Conservation (phyloP, 805 yeast species). For the Tetrapisispora fleetii region DNA sequence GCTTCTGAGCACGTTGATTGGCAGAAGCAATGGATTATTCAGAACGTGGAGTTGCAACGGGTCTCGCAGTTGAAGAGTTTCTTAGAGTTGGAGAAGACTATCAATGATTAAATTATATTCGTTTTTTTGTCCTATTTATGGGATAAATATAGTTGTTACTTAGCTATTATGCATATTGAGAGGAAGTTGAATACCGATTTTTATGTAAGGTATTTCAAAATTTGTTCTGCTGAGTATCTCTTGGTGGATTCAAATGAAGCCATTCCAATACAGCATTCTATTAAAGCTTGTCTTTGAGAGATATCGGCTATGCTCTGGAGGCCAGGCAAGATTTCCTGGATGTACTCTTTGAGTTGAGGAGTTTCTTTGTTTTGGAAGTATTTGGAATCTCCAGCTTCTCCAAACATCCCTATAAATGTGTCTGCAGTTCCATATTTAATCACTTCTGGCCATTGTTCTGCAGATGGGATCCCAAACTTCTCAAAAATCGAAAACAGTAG, state of each 20-base stretch:
- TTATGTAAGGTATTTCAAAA: not conserved
- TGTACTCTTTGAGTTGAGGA: slow-evolving; percentile 6
- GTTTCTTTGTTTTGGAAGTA: slow-evolving; percentile 11
- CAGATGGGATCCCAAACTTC: slow-evolving; percentile 53
- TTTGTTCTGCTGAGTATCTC: slow-evolving; percentile 19
- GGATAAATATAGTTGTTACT: not conserved
- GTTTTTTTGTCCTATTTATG: not conserved
- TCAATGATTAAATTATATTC: not conserved
- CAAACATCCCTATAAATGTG: slow-evolving; percentile 29
- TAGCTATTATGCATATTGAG: not conserved
- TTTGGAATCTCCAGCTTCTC: slow-evolving; percentile 19
- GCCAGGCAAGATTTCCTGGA: slow-evolving; percentile 16
- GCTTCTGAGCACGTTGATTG: slow-evolving; percentile 8
- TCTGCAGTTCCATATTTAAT: slow-evolving; percentile 21
- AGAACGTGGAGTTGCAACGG: slow-evolving; percentile 13
- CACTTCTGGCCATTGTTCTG: slow-evolving; percentile 34
- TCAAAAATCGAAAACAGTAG: slow-evolving; percentile 47
- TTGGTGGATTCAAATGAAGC: slow-evolving; percentile 37
- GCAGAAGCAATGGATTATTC: slow-evolving; percentile 14
- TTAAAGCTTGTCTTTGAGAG: slow-evolving; percentile 5
- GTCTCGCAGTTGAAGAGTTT: slow-evolving; percentile 14
- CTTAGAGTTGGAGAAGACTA: slow-evolving; percentile 15
- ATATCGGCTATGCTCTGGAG: slow-evolving; percentile 9
- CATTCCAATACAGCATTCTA: slow-evolving; percentile 36
- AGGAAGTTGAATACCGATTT: too few species aligned